These are phyloP conservation scores for Neolentinus lepideus DNA, from an alignment of 1,284 basidiomycete species.

Conservation along the genomic window DNA sequence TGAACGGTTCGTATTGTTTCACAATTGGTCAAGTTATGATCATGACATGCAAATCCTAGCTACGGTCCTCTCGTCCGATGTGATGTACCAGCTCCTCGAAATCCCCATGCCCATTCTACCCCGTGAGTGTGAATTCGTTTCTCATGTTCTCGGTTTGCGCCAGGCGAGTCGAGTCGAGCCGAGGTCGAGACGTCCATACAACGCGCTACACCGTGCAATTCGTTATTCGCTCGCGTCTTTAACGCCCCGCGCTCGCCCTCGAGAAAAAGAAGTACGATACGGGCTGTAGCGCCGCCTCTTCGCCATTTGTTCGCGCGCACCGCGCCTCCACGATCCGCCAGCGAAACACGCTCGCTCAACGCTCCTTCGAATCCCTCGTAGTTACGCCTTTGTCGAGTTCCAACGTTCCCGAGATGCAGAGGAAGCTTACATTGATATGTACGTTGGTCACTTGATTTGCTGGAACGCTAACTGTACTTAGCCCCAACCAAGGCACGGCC, in stretches of 20 bases:
- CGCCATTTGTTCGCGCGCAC: conserved; percentile 9
- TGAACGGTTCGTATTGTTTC: conserved; percentile 53
- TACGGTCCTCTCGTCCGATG: conserved; percentile 77
- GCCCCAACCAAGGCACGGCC: conserved; percentile 62
- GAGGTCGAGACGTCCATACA: conserved; percentile 9
- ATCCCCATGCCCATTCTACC: conserved; percentile 60
- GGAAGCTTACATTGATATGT: conserved; percentile 90
- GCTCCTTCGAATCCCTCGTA: conserved; percentile 42
- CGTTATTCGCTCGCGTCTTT: neutral
- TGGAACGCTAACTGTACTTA: neutral
- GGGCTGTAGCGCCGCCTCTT: neutral
- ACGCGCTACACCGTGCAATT: neutral
- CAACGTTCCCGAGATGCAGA: conserved; percentile 79
- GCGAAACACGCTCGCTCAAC: conserved; percentile 59
- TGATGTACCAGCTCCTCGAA: conserved; percentile 83
- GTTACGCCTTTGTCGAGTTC: conserved; percentile 91
- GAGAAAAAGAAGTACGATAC: conserved; percentile 1
- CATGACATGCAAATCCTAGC: conserved; percentile 25
- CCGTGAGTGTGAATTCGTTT: conserved; percentile 56
- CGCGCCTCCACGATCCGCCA: conserved; percentile 12
- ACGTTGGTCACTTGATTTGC: conserved; percentile 21
- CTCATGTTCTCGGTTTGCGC: conserved; percentile 14
- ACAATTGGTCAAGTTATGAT: neutral
- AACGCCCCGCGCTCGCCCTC: neutral
- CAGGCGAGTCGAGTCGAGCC: conserved; percentile 23